Evolutionary conservation across 805 yeast species (phyloP).

Genomic region (Kregervanrija delftensis): DNA sequence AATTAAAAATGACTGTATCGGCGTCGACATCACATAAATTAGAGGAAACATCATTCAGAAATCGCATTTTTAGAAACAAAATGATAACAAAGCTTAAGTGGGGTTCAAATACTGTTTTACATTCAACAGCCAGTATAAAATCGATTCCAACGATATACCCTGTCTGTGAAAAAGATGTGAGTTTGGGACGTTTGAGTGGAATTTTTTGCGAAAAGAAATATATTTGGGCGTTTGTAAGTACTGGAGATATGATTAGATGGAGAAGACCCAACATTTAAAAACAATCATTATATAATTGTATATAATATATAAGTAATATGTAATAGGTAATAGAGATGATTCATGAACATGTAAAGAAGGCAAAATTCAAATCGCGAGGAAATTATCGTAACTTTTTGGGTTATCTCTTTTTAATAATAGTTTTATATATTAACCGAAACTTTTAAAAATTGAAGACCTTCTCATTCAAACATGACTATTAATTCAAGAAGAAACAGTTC

Average conservation of each 20-base stretch:
- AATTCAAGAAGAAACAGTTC: background rate
- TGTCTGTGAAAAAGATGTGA: slow-evolving; percentile 25
- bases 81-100: too few species aligned
- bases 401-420: too few species aligned
- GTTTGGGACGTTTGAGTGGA: slow-evolving; percentile 28
- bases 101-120: slow-evolving; percentile 14
- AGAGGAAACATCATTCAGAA: too few species aligned
- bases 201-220: slow-evolving; percentile 24
- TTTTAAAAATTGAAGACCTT: too few species aligned
- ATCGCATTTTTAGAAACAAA: too few species aligned
- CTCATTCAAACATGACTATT: too few species aligned
- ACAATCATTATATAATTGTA: background rate
- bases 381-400: too few species aligned
- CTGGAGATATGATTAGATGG: slow-evolving; percentile 37
- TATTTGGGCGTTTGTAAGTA: slow-evolving; percentile 31
- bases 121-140: slow-evolving; percentile 17
- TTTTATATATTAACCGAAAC: too few species aligned
- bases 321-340: background rate
- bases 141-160: slow-evolving; percentile 28
- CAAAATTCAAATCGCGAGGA: background rate
- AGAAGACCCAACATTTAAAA: slow-evolving; percentile 17
- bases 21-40: too few species aligned
- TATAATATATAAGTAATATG: background rate
- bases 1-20: background rate
- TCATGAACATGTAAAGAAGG: background rate